These are phyloP conservation scores for Quercus glauca DNA, from an alignment of 306 rosid genomes.

Conservation along the genomic window DNA sequence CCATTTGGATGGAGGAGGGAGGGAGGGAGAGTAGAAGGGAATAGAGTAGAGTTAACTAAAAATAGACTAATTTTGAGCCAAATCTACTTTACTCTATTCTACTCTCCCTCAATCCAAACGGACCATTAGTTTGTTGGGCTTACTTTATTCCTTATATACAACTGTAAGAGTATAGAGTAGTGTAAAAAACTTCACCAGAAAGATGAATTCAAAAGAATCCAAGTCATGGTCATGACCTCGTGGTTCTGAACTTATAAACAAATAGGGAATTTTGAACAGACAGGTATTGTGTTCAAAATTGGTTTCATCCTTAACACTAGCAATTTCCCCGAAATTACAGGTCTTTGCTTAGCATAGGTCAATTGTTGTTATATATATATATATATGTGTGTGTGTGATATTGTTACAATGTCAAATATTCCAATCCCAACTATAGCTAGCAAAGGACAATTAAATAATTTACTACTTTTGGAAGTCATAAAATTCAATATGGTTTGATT, in stretches of 20 bases:
- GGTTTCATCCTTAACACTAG: background rate
- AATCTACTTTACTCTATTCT: no score
- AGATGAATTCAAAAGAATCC: background rate
- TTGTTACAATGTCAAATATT: background rate
- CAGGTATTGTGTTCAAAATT: background rate
- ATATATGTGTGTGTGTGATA: background rate
- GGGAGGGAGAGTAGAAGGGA: no score
- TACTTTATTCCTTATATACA: background rate
- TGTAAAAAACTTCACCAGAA: background rate
- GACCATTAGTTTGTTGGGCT: no score
- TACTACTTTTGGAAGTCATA: background rate
- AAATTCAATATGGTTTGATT: background rate
- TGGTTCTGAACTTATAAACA: background rate
- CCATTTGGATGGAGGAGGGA: no score
- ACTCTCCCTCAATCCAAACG: no score
- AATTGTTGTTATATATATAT: background rate
- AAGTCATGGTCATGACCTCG: background rate
- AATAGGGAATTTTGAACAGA: background rate
- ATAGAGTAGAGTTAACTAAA: no score
- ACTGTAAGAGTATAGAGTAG: constrained; percentile 12
- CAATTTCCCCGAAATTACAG: background rate
- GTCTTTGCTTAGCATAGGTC: background rate
- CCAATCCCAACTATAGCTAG: background rate
- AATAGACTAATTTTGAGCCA: no score
- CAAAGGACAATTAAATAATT: constrained; percentile 1